phyloP scores from a whole-genome alignment of 73 alveolate genomes.

The Paramecium pentaurelia region DNA sequence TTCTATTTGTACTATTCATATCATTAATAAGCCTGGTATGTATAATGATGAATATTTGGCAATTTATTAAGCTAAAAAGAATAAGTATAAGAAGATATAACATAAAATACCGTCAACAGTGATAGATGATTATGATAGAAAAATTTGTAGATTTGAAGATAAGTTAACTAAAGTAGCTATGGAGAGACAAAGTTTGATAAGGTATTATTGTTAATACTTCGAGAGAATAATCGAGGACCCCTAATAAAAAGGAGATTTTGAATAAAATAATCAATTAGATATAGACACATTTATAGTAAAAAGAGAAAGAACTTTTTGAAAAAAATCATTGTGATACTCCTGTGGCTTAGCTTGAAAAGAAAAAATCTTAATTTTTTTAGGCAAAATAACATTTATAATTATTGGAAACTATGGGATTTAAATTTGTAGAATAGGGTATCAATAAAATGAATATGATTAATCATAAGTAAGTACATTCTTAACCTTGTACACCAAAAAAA shows the following conservation, averaged over 20 bases:
- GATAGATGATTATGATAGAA: background rate
- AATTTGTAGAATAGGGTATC: background rate
- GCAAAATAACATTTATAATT: background rate
- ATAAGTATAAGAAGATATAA: background rate
- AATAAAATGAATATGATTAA: background rate
- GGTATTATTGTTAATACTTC: background rate
- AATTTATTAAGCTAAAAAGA: constrained; percentile 1
- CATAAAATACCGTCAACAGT: background rate
- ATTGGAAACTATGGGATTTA: background rate
- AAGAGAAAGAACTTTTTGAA: constrained; percentile 4
- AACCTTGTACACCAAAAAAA: background rate
- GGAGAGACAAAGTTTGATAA: background rate
- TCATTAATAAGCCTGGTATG: background rate
- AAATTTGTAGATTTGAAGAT: background rate
- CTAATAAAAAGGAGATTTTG: background rate
- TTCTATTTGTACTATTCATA: background rate
- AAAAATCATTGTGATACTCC: background rate
- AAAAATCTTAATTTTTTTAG: background rate
- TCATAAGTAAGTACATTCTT: background rate
- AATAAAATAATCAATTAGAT: background rate
- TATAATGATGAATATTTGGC: background rate
- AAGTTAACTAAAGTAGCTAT: background rate
- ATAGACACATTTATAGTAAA: background rate
- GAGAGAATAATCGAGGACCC: constrained; percentile 7
- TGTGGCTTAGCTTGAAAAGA: background rate